phyloP scores from a whole-genome alignment of 176 grass and related monocot species.

The Melocanna baccifera region DNA sequence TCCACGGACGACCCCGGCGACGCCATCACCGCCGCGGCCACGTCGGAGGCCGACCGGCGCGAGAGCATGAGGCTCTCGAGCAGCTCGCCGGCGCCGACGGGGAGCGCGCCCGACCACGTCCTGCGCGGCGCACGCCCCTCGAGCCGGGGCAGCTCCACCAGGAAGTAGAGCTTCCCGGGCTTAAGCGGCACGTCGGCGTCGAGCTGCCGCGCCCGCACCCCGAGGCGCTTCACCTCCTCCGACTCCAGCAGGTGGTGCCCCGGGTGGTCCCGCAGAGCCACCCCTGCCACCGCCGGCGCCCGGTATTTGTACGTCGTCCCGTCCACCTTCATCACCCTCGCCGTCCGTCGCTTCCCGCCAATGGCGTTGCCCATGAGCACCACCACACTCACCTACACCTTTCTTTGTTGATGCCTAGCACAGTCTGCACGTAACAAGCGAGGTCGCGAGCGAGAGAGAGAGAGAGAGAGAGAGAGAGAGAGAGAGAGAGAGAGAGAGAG shows the following conservation, averaged over 20 bases:
- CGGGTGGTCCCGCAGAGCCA: conserved; percentile 57
- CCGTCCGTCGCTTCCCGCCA: conserved; percentile 48
- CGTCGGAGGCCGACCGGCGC: conserved; percentile 54
- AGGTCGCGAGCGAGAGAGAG: background rate
- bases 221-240: conserved; percentile 62
- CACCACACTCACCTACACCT: background rate
- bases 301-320: conserved; percentile 61
- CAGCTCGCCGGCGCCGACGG: conserved; percentile 48
- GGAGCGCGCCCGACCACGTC: conserved; percentile 67
- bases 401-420: background rate
- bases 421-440: background rate
- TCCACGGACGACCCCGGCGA: conserved; percentile 22
- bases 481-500: too few species aligned
- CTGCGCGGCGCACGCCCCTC: conserved; percentile 19
- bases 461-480: too few species aligned
- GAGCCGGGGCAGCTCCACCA: conserved; percentile 50
- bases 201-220: conserved; percentile 55
- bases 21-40: background rate
- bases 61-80: conserved; percentile 73
- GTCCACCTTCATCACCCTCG: conserved; percentile 83
- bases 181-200: conserved; percentile 58
- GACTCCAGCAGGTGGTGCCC: conserved; percentile 63
- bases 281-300: conserved; percentile 23
- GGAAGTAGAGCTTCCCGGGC: conserved; percentile 74
- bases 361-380: conserved; percentile 69